A percentile compares a stretch with the other conserved stretches of the same genome.
Conservation (phyloP, 352 stramenopile genomes). For the Phytophthora sp. region DNA sequence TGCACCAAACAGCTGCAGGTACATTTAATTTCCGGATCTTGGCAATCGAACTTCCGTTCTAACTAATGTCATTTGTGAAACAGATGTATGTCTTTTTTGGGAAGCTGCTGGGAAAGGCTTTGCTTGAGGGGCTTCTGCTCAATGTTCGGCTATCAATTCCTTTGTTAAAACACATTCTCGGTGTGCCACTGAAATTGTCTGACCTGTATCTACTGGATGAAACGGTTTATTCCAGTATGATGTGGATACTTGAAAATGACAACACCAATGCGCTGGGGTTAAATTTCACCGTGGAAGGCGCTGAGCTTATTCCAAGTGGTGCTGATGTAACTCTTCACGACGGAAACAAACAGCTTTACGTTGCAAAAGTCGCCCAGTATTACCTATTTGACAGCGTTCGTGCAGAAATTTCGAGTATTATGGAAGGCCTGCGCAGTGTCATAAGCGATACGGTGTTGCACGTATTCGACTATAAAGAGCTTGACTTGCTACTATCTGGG, state of each 20-base stretch:
- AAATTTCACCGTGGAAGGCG: conserved; percentile 65
- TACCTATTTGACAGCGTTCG: conserved; percentile 94
- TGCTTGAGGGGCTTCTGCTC: conserved; percentile 78
- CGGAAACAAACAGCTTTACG: conserved; percentile 95
- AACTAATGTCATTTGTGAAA: neutral
- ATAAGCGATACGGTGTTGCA: conserved; percentile 95
- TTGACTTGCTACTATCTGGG: conserved; percentile 86
- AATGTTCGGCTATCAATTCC: conserved; percentile 71
- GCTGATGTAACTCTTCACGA: conserved; percentile 85
- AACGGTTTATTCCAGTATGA: conserved; percentile 72
- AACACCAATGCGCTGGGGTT: conserved; percentile 60
- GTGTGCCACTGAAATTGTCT: conserved; percentile 52
- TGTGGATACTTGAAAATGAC: conserved; percentile 63
- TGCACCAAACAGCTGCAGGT: conserved; percentile 51
- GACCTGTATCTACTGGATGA: conserved; percentile 79
- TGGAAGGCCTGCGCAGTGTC: conserved; percentile 93
- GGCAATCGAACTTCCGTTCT: neutral
- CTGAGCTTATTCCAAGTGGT: conserved; percentile 72
- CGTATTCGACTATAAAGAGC: conserved; percentile 98
- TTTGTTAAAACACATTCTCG: conserved; percentile 76
- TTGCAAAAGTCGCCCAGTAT: conserved; percentile 94
- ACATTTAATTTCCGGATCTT: neutral
- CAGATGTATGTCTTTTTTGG: conserved; percentile 87
- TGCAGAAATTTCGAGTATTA: conserved; percentile 83
- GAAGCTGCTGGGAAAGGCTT: conserved; percentile 64